phyloP scores from a whole-genome alignment of 2,329 filamentous ascomycete genomes.

The Parafenestella ontariensis region DNA sequence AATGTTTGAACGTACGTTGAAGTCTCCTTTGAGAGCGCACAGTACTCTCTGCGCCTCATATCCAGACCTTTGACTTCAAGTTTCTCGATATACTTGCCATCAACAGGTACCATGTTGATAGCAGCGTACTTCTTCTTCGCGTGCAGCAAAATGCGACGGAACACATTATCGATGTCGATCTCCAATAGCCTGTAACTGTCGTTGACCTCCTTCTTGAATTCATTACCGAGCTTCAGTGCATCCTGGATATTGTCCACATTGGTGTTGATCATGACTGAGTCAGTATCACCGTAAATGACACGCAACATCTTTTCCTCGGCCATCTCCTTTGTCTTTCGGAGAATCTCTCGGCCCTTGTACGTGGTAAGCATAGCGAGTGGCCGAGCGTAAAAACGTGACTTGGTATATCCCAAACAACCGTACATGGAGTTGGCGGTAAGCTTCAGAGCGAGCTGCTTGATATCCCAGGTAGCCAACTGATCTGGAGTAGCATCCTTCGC shows the following conservation, averaged over 20 bases:
- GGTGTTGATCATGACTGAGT: slow-evolving; percentile 99
- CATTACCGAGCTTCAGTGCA: slow-evolving; percentile 87
- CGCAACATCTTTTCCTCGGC: slow-evolving; percentile 89
- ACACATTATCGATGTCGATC: slow-evolving; percentile 98
- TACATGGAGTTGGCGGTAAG: slow-evolving; percentile 99
- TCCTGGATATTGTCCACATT: slow-evolving; percentile 93
- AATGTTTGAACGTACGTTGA: slow-evolving; percentile 63
- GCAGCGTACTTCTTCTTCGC: slow-evolving; percentile 99
- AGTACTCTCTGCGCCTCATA: slow-evolving; percentile 98
- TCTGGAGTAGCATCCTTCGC: slow-evolving; percentile 84
- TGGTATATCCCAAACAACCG: slow-evolving; percentile 94
- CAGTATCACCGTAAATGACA: slow-evolving; percentile 98
- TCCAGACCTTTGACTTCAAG: slow-evolving; percentile 98
- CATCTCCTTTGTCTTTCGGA: slow-evolving; percentile 91
- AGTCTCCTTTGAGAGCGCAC: slow-evolving; percentile 91
- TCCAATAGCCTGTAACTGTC: slow-evolving; percentile 90
- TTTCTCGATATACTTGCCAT: slow-evolving; percentile 90
- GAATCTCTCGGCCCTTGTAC: slow-evolving; percentile 96
- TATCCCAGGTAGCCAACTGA: slow-evolving; percentile 93
- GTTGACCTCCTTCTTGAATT: slow-evolving; percentile 96
- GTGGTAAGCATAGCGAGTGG: slow-evolving; percentile 95
- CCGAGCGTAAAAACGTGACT: slow-evolving; percentile 95
- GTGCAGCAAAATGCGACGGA: slow-evolving; percentile 89
- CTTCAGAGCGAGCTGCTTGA: slow-evolving; percentile 95
- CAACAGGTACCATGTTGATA: slow-evolving; percentile 87